These are phyloP conservation scores for Candida bentonensis DNA, from an alignment of 805 yeast genomes.

Conservation along the genomic window DNA sequence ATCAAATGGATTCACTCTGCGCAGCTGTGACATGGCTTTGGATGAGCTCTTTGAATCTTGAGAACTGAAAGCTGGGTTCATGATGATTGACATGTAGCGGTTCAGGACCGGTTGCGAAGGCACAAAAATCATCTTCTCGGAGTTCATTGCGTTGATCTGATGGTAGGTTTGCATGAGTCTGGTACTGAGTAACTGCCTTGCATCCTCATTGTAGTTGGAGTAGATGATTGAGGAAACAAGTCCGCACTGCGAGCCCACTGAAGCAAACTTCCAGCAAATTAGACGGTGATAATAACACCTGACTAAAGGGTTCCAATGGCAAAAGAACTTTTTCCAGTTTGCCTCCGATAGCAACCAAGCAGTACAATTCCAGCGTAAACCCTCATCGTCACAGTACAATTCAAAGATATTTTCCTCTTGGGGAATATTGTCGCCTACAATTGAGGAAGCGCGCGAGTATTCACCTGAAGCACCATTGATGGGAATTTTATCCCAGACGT, in stretches of 20 bases:
- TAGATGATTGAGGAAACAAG: constrained; percentile 13
- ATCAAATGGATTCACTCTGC: constrained; percentile 21
- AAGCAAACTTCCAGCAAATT: constrained; percentile 48
- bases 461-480: constrained; percentile 1
- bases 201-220: constrained; percentile 16
- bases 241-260: constrained; percentile 17
- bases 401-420: constrained; percentile 1
- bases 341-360: constrained; percentile 38
- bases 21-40: constrained; percentile 7
- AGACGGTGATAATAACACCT: constrained; percentile 55
- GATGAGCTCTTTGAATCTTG: constrained; percentile 1
- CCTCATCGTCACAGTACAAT: constrained; percentile 15
- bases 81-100: constrained; percentile 14
- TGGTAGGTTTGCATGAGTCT: constrained; percentile 11
- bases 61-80: constrained; percentile 10
- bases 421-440: background rate
- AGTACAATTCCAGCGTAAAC: constrained; percentile 35
- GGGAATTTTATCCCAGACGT: constrained; percentile 54
- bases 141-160: constrained; percentile 5
- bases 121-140: constrained; percentile 7
- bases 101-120: constrained; percentile 20
- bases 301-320: constrained; percentile 71
- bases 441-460: background rate
- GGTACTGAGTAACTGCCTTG: constrained; percentile 12
- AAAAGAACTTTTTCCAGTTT: constrained; percentile 44